A percentile compares a stretch with the other conserved stretches of the same genome.
Conservation (phyloP, 2,329 filamentous ascomycete genomes). For the Colletotrichum higginsianum region DNA sequence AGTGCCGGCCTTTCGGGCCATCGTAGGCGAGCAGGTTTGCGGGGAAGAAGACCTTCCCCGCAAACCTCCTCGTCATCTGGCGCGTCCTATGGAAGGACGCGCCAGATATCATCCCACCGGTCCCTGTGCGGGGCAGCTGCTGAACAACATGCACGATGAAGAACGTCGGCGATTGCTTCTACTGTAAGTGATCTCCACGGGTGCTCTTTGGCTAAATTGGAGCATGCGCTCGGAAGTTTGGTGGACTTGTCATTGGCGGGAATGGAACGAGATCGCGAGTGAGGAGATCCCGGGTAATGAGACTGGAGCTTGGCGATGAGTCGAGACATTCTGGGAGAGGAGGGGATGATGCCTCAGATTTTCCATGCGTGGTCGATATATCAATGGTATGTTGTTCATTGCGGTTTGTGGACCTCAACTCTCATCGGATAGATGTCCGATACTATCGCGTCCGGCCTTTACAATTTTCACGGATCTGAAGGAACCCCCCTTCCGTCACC, state of each 20-base stretch:
- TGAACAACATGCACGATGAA: neutral
- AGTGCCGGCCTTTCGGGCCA: slow-evolving; percentile 3
- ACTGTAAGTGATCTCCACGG: neutral
- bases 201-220: neutral
- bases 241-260: neutral
- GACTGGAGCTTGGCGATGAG: neutral
- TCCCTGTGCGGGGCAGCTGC: neutral
- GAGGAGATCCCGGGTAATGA: neutral
- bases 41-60: neutral
- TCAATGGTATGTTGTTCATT: too few relatives aligned
- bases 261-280: neutral
- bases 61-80: too few relatives aligned
- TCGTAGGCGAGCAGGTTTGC: neutral
- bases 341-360: too few relatives aligned
- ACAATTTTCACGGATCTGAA: too few relatives aligned
- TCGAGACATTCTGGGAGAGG: neutral
- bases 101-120: too few relatives aligned
- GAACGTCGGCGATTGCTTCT: too few relatives aligned
- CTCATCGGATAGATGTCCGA: too few relatives aligned
- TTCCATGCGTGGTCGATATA: too few relatives aligned
- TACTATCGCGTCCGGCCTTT: too few relatives aligned
- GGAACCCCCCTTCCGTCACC: too few relatives aligned
- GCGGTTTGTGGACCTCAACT: too few relatives aligned
- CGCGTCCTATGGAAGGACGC: too few relatives aligned
- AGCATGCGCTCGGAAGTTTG: neutral